Evolutionary conservation across 805 yeast species (phyloP), one percentile per base, ranked within the genome.

Genomic region (Candida railenensis): DNA sequence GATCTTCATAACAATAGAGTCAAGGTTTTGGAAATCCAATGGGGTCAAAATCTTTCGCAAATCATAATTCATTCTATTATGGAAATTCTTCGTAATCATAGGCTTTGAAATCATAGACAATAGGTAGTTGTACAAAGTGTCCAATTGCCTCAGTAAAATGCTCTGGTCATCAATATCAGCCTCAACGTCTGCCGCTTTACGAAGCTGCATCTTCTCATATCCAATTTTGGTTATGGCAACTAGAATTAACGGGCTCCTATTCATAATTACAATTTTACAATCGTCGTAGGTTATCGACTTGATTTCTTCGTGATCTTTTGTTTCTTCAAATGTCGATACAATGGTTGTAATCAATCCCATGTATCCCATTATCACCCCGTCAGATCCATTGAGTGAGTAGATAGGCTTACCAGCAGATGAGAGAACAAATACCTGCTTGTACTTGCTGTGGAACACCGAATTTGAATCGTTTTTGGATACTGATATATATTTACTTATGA

Each of bases 341-440:
- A 90, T 78, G 0, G 97, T 88, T 53, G 90, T 91, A 2, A 90
- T 77, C 1, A 90, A 71, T 0, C 96, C 96, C 69, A 85, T 81
- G 55, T 85, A 85, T 0, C 89, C 85, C 38, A 87, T 66, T 2
- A 85, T 71, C 14, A 81, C 63, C 33, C 81, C 83, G 44, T 87
- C 91, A 2, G 81, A 69, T 2, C 94, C 95, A 59, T 83, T 80
- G 74, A 84, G 71, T 1, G 95, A 80, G 63, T 85, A 90, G 4
- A 90, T 84, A 2, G 96, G 96, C 60, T 90, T 90, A 0, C 97
- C 97, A 1, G 97, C 96, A 2, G 83, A 69, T 0, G 96, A 87
- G 8, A 90, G 69, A 2, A 90, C 79, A 54, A 88, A 85, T 57
- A 85, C 87, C 49, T 89, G 95, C 61, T 89, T 89, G 45, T 67